Percentiles rank a stretch among this genome's conserved stretches.
phyloP scores from a whole-genome alignment of 768 basidiomycete species.

The Calocybe cyanea region DNA sequence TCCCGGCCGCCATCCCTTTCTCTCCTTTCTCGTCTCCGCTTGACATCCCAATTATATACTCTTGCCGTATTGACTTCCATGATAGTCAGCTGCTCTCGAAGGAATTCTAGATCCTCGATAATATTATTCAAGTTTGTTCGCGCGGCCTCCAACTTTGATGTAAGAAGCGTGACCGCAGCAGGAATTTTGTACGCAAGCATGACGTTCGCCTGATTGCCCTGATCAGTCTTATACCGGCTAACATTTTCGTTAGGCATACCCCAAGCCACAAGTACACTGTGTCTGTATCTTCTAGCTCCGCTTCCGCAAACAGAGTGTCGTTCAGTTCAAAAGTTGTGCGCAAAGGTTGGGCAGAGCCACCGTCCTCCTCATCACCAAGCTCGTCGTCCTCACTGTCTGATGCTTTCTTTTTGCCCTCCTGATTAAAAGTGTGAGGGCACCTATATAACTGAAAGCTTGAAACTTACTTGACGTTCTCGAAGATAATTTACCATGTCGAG shows the following conservation, averaged over 20 bases:
- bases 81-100: constrained; percentile 91
- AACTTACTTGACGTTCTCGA: constrained; percentile 62
- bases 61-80: constrained; percentile 97
- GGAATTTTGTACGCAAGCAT: constrained; percentile 93
- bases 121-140: constrained; percentile 62
- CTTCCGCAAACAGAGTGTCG: constrained; percentile 93
- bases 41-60: constrained; percentile 96
- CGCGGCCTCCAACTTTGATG: constrained; percentile 71
- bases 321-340: constrained; percentile 92
- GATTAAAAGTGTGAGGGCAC: constrained; percentile 4
- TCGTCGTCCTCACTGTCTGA: constrained; percentile 46
- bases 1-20: constrained; percentile 30
- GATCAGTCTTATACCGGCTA: background rate
- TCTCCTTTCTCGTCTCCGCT: constrained; percentile 62
- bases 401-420: constrained; percentile 60
- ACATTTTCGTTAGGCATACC: constrained; percentile 43
- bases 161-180: constrained; percentile 70
- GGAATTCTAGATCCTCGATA: constrained; percentile 86
- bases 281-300: constrained; percentile 81
- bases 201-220: constrained; percentile 74
- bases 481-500: constrained; percentile 85
- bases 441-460: background rate
- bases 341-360: constrained; percentile 47
- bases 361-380: constrained; percentile 50
- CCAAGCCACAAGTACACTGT: constrained; percentile 95